Base-by-base conservation (phyloP, 495 filamentous ascomycete species). In the Aspergillus sparsus region DNA sequence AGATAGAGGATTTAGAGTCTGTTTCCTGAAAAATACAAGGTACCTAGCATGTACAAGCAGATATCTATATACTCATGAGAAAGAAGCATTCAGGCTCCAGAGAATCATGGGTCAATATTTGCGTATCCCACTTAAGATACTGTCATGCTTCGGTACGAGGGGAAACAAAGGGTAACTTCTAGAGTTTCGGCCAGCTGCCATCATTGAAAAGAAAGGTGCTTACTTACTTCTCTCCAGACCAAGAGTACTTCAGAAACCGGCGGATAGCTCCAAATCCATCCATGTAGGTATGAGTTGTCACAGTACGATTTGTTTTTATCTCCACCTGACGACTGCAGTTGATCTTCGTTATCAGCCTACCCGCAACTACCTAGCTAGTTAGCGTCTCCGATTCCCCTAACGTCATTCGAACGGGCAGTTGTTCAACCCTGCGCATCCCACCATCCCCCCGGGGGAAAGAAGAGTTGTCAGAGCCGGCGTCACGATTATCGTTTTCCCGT, bases 241-340 rank as follows among this genome's bases (percentile, higher is more conserved):
- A 27, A 27, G 21, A 27, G 21, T 27, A 27, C 44, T 18, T 47
- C 6, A 47, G 44, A 46, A 47, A 47, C 44, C 15, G 15, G 6
- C 18, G 16, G 44, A 47, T 21, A 47, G 44, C 44, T 36, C 50
- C 6, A 51, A 21, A 12, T 49, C 46, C 21, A 50, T 57, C 49
- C 16, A 58, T 21, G 57, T 61, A 57, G 34, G 60, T 58, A 58
- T 69, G 63, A 60, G 68, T 71, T 59, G 68, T 66, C 66, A 68
- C 37, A 59, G 49, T 55, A 42, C 49, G 65, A 65, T 53, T 65
- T 66, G 49, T 55, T 57, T 55, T 61, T 10, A 18, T 57, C 50
- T 65, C 68, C 74, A 65, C 74, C 74, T 77, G 74, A 77, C 74
- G 70, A 45, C 58, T 62, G 64, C 60, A 50, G 66, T 65, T 67